These are phyloP conservation scores for Sphaerostilbella broomeana DNA, from an alignment of 2,329 filamentous ascomycete genomes.

Conservation along the genomic window DNA sequence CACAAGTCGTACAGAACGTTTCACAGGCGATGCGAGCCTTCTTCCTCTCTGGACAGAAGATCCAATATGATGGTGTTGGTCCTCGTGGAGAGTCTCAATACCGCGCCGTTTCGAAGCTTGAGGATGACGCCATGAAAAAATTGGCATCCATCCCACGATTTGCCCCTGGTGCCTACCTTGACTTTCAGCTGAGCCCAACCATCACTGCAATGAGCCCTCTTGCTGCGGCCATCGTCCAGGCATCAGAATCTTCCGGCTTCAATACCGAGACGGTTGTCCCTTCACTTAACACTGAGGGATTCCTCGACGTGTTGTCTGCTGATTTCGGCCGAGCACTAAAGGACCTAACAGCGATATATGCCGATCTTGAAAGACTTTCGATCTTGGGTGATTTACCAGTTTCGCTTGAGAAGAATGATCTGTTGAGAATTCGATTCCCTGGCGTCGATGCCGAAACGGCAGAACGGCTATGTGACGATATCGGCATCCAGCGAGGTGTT, in stretches of 20 bases:
- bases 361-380: constrained; percentile 73
- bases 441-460: constrained; percentile 81
- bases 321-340: constrained; percentile 85
- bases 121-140: constrained; percentile 65
- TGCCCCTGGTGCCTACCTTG: constrained; percentile 71
- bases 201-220: constrained; percentile 80
- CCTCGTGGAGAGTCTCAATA: constrained; percentile 71
- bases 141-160: constrained; percentile 52
- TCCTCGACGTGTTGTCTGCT: constrained; percentile 75
- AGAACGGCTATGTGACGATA: constrained; percentile 76
- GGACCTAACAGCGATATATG: constrained; percentile 71
- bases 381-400: constrained; percentile 78
- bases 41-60: constrained; percentile 82
- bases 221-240: constrained; percentile 45
- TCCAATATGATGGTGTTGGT: constrained; percentile 74
- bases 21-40: constrained; percentile 88
- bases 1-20: constrained; percentile 92
- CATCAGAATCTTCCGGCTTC: constrained; percentile 37
- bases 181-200: constrained; percentile 83
- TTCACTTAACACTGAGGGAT: constrained; percentile 72
- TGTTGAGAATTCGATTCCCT: constrained; percentile 78
- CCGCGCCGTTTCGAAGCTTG: constrained; percentile 65
- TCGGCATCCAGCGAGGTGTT: constrained; percentile 73
- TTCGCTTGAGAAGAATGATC: constrained; percentile 58
- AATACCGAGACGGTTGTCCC: constrained; percentile 38